These are phyloP conservation scores for Ophiosphaerella narmari DNA, from an alignment of 2,329 filamentous ascomycete genomes.

Conservation along the genomic window DNA sequence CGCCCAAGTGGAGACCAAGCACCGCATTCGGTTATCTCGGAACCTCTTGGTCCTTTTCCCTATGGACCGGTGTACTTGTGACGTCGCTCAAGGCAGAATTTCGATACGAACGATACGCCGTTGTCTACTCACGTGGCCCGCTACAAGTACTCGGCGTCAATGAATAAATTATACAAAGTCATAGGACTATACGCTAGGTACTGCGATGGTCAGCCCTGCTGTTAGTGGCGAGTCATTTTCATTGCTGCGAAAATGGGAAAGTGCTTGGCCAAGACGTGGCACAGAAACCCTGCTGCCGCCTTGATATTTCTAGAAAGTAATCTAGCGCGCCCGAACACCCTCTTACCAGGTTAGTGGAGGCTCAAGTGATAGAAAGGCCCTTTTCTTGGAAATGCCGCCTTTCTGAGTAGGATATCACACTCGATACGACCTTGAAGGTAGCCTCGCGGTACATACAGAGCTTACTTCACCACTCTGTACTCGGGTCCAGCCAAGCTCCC, in stretches of 20 bases:
- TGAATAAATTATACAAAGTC: constrained; percentile 11
- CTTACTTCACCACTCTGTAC: background rate
- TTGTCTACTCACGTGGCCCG: constrained; percentile 9
- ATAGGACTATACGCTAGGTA: constrained; percentile 3
- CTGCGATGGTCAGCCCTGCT: constrained; percentile 1
- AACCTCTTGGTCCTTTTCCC: constrained; percentile 7
- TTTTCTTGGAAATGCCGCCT: background rate
- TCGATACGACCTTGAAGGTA: background rate
- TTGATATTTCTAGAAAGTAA: constrained; percentile 10
- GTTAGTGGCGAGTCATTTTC: constrained; percentile 3
- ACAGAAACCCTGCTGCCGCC: background rate
- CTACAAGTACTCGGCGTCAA: constrained; percentile 16
- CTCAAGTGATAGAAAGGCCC: background rate
- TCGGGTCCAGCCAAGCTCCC: background rate
- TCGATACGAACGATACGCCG: constrained; percentile 6
- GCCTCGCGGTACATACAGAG: background rate
- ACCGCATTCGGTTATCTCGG: constrained; percentile 28
- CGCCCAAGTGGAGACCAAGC: constrained; percentile 9
- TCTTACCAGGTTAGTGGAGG: constrained; percentile 7
- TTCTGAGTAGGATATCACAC: background rate
- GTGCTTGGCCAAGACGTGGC: background rate
- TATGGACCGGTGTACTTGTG: constrained; percentile 20
- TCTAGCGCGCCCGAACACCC: constrained; percentile 3
- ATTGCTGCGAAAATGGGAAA: constrained; percentile 6
- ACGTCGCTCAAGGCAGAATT: constrained; percentile 26